A percentile compares a stretch with the other conserved stretches of the same genome.
Evolutionary conservation across 257 asterid genomes (phyloP).

Genomic region (Linderniella brevidens): DNA sequence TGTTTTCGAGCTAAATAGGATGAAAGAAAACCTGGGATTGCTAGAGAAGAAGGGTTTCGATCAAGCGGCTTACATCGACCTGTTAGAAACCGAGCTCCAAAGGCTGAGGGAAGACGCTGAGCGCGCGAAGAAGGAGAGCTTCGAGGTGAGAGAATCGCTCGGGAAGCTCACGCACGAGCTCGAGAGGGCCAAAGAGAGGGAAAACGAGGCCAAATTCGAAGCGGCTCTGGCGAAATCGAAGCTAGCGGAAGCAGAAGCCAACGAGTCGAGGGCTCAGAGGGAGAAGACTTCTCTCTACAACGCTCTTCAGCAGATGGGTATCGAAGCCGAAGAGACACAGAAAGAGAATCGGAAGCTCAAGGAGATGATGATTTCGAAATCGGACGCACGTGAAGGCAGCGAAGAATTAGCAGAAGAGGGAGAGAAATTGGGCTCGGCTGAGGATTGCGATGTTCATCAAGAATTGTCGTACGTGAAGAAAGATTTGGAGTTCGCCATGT

Average conservation of each 20-base stretch:
- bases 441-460: slow-evolving; percentile 2
- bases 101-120: slow-evolving; percentile 13
- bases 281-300: slow-evolving; percentile 26
- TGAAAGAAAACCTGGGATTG: slow-evolving; percentile 18
- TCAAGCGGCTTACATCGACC: slow-evolving; percentile 16
- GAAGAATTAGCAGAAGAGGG: slow-evolving; percentile 6
- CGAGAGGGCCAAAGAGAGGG: slow-evolving; percentile 22
- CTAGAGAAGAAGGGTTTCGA: slow-evolving; percentile 19
- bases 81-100: slow-evolving; percentile 25
- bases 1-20: slow-evolving; percentile 11
- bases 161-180: slow-evolving; percentile 16
- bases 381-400: no score
- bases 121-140: slow-evolving; percentile 11
- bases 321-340: slow-evolving; percentile 33
- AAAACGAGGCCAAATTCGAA: slow-evolving; percentile 27
- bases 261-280: slow-evolving; percentile 25
- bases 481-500: slow-evolving; percentile 26
- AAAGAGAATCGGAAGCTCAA: slow-evolving; percentile 16
- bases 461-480: slow-evolving; percentile 18
- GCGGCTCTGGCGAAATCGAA: slow-evolving; percentile 31
- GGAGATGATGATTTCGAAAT: background rate
- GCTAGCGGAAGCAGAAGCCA: slow-evolving; percentile 30
- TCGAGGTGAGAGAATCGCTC: background rate
- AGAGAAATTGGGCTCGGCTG: background rate
- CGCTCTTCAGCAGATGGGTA: slow-evolving; percentile 36